Base-by-base conservation (phyloP, 352 stramenopile species). In the Phytophthora citrophthora region DNA sequence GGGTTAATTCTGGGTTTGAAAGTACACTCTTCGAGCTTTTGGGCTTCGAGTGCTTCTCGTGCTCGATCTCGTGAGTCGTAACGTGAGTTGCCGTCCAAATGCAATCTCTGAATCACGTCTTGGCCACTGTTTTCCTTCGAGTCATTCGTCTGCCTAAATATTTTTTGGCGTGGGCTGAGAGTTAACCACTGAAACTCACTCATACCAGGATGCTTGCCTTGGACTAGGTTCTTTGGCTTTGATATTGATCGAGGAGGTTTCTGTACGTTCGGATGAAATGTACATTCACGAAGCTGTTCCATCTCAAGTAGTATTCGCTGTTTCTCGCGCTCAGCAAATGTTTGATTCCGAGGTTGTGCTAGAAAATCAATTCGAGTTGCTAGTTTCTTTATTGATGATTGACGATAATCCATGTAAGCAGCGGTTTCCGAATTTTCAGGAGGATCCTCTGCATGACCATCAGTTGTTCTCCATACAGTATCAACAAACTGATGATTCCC, bases 1-100 rank as follows among this genome's bases (percentile, higher is more conserved):
- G 58, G 29, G 43, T 93, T 94, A 57, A 92, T 91, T 29, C 72
- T 64, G 6, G 86, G 83, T 11, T 75, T 77, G 52, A 94, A 94
- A 1, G 83, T 93, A 41, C 83, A 94, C 20, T 84, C 72, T 13
- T 72, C 60, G 18, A 94, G 44, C 12, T 69, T 38, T 8, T 85
- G 69, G 12, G 68, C 62, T 31, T 93, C 86, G 2, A 93, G 60
- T 5, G 61, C 65, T 18, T 78, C 64, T 13, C 83, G 77, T 13
- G 77, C 74, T 34, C 63, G 73, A 23, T 91, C 78, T 34, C 83
- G 79, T 11, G 69, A 69, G 32, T 91, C 79, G 38, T 91, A 90
- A 11, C 77, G 76, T 11, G 48, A 11, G 10, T 72, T 81, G 16
- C 82, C 76, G 39, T 94, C 83, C 16, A 91, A 64, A 57, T 93